Evolutionary conservation across 2,329 filamentous ascomycete genomes (phyloP).

Genomic region (Colletotrichum tropicicola): DNA sequence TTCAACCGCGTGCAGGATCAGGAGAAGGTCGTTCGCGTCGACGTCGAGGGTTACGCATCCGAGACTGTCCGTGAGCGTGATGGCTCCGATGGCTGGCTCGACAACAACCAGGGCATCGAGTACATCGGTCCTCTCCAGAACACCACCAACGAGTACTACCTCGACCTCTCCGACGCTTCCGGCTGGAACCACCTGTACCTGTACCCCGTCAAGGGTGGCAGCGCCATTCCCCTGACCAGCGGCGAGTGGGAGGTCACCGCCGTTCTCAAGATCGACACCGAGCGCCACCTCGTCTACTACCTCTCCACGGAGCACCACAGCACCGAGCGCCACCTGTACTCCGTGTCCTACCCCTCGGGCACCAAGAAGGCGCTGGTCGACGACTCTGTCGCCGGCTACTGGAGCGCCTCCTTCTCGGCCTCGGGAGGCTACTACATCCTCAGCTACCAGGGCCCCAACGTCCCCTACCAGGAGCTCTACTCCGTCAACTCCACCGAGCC

Average conservation of each 20-base stretch:
- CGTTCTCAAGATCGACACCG: conserved; percentile 67
- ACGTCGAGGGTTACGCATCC: conserved; percentile 56
- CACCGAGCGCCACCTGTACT: conserved; percentile 75
- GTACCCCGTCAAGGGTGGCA: conserved; percentile 64
- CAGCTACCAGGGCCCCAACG: conserved; percentile 70
- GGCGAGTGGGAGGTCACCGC: conserved; percentile 72
- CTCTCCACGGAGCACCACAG: conserved; percentile 71
- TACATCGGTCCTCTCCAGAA: conserved; percentile 60
- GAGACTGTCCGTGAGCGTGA: conserved; percentile 64
- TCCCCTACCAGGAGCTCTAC: conserved; percentile 76
- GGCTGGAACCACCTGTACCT: conserved; percentile 75
- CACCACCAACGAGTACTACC: conserved; percentile 58
- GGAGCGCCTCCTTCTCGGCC: conserved; percentile 72
- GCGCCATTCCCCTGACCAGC: conserved; percentile 65
- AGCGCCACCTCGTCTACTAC: conserved; percentile 68
- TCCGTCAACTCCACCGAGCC: conserved; percentile 61
- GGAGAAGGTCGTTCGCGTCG: conserved; percentile 69
- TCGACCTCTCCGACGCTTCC: conserved; percentile 72
- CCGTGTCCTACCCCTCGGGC: conserved; percentile 65
- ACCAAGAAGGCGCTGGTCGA: conserved; percentile 69
- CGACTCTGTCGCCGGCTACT: conserved; percentile 65
- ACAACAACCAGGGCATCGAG: conserved; percentile 64
- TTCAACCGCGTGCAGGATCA: conserved; percentile 76
- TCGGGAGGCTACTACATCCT: conserved; percentile 72
- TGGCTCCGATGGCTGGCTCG: conserved; percentile 69